Percentiles rank a stretch among this genome's conserved stretches.
Evolutionary conservation across 2,329 filamentous ascomycete species (phyloP).

Genomic region (Neofusicoccum ribis): DNA sequence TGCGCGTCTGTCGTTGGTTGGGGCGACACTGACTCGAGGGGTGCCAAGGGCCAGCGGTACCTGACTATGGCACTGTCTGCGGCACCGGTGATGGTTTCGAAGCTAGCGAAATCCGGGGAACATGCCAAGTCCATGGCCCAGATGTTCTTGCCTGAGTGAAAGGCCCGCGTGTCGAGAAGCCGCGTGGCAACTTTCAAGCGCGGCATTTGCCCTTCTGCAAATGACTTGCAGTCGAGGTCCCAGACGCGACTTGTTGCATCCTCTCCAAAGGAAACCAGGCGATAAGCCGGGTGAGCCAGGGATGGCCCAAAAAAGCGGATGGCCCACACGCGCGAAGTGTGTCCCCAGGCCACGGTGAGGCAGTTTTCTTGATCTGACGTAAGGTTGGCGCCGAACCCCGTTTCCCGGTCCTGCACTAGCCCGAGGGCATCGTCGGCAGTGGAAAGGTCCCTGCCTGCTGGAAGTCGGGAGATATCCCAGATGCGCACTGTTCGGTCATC

Average conservation of each 20-base stretch:
- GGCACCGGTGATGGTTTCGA: constrained; percentile 64
- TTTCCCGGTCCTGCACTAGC: constrained; percentile 37
- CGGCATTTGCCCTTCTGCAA: background rate
- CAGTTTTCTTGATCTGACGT: constrained; percentile 34
- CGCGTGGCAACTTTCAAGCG: constrained; percentile 42
- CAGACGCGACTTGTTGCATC: constrained; percentile 77
- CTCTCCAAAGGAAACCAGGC: constrained; percentile 77
- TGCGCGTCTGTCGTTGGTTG: constrained; percentile 14
- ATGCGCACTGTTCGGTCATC: constrained; percentile 88
- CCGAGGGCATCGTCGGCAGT: constrained; percentile 32
- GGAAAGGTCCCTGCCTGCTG: constrained; percentile 22
- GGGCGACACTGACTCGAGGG: constrained; percentile 10
- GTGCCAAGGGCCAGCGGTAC: constrained; percentile 7
- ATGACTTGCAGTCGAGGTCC: constrained; percentile 39
- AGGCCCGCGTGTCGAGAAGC: constrained; percentile 58
- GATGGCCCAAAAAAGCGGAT: constrained; percentile 60
- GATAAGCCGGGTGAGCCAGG: constrained; percentile 16
- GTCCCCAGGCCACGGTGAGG: constrained; percentile 77
- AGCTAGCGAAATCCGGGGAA: background rate
- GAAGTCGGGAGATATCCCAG: constrained; percentile 74
- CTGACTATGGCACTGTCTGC: constrained; percentile 68
- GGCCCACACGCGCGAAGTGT: constrained; percentile 86
- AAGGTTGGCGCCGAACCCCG: constrained; percentile 44
- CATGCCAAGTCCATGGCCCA: constrained; percentile 65
- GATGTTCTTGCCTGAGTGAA: constrained; percentile 85